Evolutionary conservation across 1,139 yeast genomes (phyloP), one percentile per base, ranked within the genome.

Genomic region (Yamadazyma siamensis): DNA sequence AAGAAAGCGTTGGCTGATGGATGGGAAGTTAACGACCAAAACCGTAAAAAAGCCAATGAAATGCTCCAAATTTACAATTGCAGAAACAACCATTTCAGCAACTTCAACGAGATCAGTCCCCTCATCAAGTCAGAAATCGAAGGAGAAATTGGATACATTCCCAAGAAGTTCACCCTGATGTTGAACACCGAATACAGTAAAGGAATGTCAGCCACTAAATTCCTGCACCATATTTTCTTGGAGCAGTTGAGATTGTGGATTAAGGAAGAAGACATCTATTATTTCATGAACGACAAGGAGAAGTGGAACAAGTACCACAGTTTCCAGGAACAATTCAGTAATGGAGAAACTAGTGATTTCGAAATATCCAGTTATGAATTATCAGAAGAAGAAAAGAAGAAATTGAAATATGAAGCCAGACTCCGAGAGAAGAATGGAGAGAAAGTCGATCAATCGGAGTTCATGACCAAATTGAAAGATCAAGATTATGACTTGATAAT

Each of bases 71-170:
- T 54, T 5, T 64, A 59, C 44, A 64, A 64, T 36, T 64, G 61
- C 36, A 43, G 61, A 27, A 49, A 56, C 33, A 53, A 52, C 27
- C 61, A 56, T 41, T 55, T 56, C 30, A 41, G 47, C 17, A 32
- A 44, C 15, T 42, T 49, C 22, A 37, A 44, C 27, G 58, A 55
- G 35, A 34, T 56, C 9, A 45, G 47, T 13, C 64, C 64, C 13
- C 44, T 58, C 26, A 33, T 47, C 9, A 46, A 52, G 34, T 38
- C 62, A 0, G 27, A 35, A 15, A 47, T 63, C 12, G 71, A 65
- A 44, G 71, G 70, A 7, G 70, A 64, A 43, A 39, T 57, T 16
- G 71, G 67, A 2, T 65, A 63, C 40, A 46, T 64, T 9, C 71
- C 71, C 5, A 44, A 38, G 35, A 49, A 29, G 41, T 63, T 51